A percentile compares a stretch with the other conserved stretches of the same genome.
phyloP scores from a whole-genome alignment of 306 rosid genomes.

The Pterocarpus macrocarpus region DNA sequence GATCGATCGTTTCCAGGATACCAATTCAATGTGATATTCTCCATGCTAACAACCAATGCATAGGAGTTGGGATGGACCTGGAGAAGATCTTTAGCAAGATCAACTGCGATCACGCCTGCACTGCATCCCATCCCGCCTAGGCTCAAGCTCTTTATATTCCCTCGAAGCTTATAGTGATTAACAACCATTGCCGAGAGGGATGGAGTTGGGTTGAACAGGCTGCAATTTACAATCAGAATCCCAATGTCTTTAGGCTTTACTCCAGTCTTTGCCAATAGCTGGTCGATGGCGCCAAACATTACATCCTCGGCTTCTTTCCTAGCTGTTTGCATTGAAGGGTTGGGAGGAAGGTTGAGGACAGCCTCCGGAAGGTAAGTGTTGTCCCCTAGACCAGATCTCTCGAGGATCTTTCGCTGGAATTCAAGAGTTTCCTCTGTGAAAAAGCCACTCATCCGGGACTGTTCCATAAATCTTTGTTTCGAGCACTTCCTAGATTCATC shows the following conservation, averaged over 20 bases:
- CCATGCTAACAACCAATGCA: conserved; percentile 83
- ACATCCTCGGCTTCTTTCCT: conserved; percentile 79
- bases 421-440: conserved; percentile 71
- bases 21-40: conserved; percentile 90
- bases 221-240: conserved; percentile 81
- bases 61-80: conserved; percentile 90
- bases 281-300: conserved; percentile 81
- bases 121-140: conserved; percentile 96
- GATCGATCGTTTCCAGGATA: conserved; percentile 86
- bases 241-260: conserved; percentile 84
- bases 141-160: conserved; percentile 76
- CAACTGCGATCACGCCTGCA: conserved; percentile 83
- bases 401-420: conserved; percentile 82
- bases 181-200: conserved; percentile 88
- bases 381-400: conserved; percentile 88
- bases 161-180: conserved; percentile 87
- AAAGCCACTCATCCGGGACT: conserved; percentile 64
- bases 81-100: conserved; percentile 87
- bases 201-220: conserved; percentile 86
- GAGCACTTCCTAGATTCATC: conserved; percentile 78
- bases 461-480: conserved; percentile 74
- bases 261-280: conserved; percentile 71
- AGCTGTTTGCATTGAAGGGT: conserved; percentile 84
- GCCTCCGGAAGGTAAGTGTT: conserved; percentile 82
- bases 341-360: conserved; percentile 78